Evolutionary conservation across 1,284 basidiomycete species (phyloP), one percentile per base, ranked within the genome.

Genomic region (Cryptococcus maquisensis): DNA sequence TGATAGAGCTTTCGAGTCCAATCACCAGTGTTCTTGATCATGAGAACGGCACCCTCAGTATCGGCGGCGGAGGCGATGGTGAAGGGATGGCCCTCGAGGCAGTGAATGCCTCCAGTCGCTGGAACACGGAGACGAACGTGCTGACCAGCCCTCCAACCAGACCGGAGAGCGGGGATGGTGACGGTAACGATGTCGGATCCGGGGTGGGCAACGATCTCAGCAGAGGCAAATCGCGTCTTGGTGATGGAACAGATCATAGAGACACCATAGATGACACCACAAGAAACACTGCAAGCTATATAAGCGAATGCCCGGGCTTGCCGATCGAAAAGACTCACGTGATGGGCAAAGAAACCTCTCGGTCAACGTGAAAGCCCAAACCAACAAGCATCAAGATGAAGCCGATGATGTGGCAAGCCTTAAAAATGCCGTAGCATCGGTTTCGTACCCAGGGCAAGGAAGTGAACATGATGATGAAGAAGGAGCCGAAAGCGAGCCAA

Each of bases 331-430:
- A 7, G 7, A 47, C 45, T 18, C 28, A 36, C 45, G 26, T 35
- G 21, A 36, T 47, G 32, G 45, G n/a, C 23, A 47, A 7, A 32
- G 45, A 32, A 8, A 35, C 16, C 26, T 32, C 26, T 21, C 12
- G n/a, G 69, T 86, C 86, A 69, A 87, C 86, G 38, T 92, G 88
- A 84, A 89, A 88, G 76, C 86, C 86, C 7, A 84, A 82, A 44
- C 86, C 88, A 10, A 87, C 85, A 20, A 83, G 84, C 66, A 90
- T 86, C 69, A 75, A 87, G 55, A 90, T 87, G 75, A 89, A 88
- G 63, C 81, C 62, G 84, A 88, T 67, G 38, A 80, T 52, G 84
- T 85, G 44, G 76, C 79, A 66, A 8, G 64, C 65, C 55, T 71
- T 61, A 64, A 77, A 77, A 12, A 72, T 3, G 28, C 61, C 64